These are phyloP conservation scores for Phialophora expanda DNA, from an alignment of 2,329 filamentous ascomycete genomes.

Conservation along the genomic window DNA sequence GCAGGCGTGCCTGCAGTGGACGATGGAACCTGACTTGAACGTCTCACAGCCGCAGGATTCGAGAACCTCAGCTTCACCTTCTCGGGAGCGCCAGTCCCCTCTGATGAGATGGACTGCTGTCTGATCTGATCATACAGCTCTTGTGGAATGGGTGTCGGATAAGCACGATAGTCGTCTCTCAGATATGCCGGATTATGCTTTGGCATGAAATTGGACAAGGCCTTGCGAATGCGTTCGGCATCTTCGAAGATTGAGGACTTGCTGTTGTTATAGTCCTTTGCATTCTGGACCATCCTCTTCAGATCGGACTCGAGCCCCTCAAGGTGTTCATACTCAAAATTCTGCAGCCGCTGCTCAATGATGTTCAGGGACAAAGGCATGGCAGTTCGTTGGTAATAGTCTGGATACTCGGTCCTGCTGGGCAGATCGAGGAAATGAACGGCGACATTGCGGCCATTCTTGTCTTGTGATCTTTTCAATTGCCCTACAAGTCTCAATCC, in stretches of 20 bases:
- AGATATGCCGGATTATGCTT: conserved; percentile 84
- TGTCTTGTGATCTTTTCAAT: conserved; percentile 77
- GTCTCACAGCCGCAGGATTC: conserved; percentile 22
- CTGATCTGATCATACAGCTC: conserved; percentile 47
- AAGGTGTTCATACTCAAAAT: conserved; percentile 70
- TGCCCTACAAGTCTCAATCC: conserved; percentile 76
- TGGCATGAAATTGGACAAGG: conserved; percentile 85
- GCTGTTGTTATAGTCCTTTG: conserved; percentile 80
- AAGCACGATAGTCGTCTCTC: conserved; percentile 68
- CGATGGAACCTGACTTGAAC: conserved; percentile 30
- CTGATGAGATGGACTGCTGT: conserved; percentile 30
- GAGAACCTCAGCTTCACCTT: conserved; percentile 36
- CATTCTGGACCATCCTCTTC: conserved; percentile 86
- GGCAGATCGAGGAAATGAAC: conserved; percentile 76
- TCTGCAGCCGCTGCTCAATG: conserved; percentile 74
- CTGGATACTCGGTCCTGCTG: conserved; percentile 58
- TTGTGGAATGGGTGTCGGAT: conserved; percentile 74
- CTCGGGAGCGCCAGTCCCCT: conserved; percentile 22
- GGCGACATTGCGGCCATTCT: conserved; percentile 77
- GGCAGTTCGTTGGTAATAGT: conserved; percentile 78
- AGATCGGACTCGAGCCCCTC: conserved; percentile 81
- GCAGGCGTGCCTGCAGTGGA: conserved; percentile 24
- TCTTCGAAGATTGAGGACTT: conserved; percentile 77
- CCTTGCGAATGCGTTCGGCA: conserved; percentile 84
- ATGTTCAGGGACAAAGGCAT: conserved; percentile 79